Evolutionary conservation across 768 basidiomycete genomes (phyloP), one percentile per base, ranked within the genome.

Genomic region (Xerocomus brunneocitrinus): DNA sequence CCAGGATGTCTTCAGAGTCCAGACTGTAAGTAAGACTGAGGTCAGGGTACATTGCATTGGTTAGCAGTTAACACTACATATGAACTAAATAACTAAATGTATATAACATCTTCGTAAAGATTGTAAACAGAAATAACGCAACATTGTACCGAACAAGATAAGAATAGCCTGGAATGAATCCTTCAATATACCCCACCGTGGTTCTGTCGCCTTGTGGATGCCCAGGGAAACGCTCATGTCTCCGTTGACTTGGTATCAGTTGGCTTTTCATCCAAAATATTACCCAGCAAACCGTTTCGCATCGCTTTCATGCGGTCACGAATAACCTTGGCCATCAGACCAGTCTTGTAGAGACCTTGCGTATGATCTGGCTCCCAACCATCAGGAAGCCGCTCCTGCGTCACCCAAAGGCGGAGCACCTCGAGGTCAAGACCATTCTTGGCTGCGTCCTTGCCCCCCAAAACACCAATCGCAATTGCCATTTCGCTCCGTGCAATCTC

Each of bases 401-500:
- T 62, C 44, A 83, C 71, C 83, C 83, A 86, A 8, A 65, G 65
- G 14, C 72, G 67, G 40, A 84, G 64, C 67, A 75, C 76, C 32
- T 77, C 73, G 2, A 76, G 65, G 0, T 77, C 77, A 13, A 79
- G 63, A 0, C 81, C 81, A 0, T 68, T 60, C 56, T 73, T 76
- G 31, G 54, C 65, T 2, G 66, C 70, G 4, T 66, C 65, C 31
- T 63, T 71, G 28, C 68, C 69, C 2, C 70, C 68, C 24, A 67
- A 48, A 16, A 86, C 74, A 1, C 80, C 82, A 6, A 85, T 70
- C 3, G 84, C 79, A 49, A 86, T 75, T 0, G 78, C 81, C 74
- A 85, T 81, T 65, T 87, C 85, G 8, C 83, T 83, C 14, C 83
- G 74, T 3, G 84, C 85, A 49, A 86, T 76, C 67, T 84, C 82